phyloP scores from a whole-genome alignment of 163 green algal genomes.

The Smithsoniella earleae region DNA sequence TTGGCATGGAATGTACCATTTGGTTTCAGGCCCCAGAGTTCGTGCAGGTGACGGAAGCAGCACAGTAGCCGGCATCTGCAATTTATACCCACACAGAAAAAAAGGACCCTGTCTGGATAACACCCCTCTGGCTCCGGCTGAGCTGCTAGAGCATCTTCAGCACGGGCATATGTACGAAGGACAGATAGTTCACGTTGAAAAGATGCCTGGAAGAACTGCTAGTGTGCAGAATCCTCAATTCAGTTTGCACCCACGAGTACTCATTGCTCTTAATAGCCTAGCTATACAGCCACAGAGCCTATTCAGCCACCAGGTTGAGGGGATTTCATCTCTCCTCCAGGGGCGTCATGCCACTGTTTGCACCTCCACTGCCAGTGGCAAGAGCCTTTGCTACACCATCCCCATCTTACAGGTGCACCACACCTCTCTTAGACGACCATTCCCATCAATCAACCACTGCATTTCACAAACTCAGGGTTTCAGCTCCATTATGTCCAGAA shows the following conservation, averaged over 20 bases:
- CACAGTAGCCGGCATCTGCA: not conserved
- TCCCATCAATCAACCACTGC: no score
- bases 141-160: slow-evolving; percentile 61
- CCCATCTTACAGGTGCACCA: slow-evolving; percentile 66
- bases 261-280: slow-evolving; percentile 38
- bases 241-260: slow-evolving; percentile 37
- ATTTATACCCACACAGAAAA: slow-evolving; percentile 9
- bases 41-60: not conserved
- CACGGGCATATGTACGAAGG: slow-evolving; percentile 55
- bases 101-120: slow-evolving; percentile 41
- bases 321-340: slow-evolving; percentile 51
- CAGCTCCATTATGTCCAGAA: no score
- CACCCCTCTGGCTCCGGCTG: slow-evolving; percentile 35
- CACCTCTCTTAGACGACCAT: no score
- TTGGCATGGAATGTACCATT: no score
- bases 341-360: slow-evolving; percentile 63
- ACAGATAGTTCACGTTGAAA: slow-evolving; percentile 58
- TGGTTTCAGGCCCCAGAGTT: no score
- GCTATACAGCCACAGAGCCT: slow-evolving; percentile 41
- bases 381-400: slow-evolving; percentile 84
- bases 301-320: slow-evolving; percentile 60
- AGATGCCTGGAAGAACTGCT: slow-evolving; percentile 41
- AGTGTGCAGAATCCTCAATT: slow-evolving; percentile 28
- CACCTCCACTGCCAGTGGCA: slow-evolving; percentile 86
- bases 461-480: no score